Evolutionary conservation across 2,329 filamentous ascomycete species (phyloP).

Genomic region (Dryadomyces sulphureus): DNA sequence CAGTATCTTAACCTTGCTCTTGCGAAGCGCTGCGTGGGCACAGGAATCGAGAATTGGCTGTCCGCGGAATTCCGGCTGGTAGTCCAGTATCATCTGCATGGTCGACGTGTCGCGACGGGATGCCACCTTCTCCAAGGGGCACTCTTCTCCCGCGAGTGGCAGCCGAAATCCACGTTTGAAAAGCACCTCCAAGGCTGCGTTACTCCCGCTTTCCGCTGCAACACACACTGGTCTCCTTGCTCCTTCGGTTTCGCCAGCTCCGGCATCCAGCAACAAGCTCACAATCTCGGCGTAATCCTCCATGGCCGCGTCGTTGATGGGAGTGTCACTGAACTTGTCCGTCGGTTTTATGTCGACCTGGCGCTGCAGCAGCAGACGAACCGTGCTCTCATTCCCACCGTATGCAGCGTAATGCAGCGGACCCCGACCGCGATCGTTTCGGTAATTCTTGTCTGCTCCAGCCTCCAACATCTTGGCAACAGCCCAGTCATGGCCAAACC

Average conservation of each 20-base stretch:
- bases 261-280: background rate
- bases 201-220: background rate
- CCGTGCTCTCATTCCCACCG: background rate
- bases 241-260: background rate
- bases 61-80: background rate
- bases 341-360: background rate
- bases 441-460: background rate
- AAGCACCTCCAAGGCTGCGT: background rate
- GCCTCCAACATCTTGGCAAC: background rate
- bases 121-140: background rate
- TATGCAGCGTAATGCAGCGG: background rate
- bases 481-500: background rate
- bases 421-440: background rate
- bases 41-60: background rate
- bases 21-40: background rate
- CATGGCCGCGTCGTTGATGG: background rate
- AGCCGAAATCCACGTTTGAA: background rate
- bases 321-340: background rate
- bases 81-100: background rate
- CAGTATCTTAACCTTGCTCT: background rate
- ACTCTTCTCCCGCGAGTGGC: background rate
- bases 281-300: background rate
- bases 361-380: background rate
- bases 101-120: background rate
- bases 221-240: background rate